Evolutionary conservation across 2,329 filamentous ascomycete genomes (phyloP), one percentile per base, ranked within the genome.

Genomic region (Gnomoniopsis smithogilvyi): DNA sequence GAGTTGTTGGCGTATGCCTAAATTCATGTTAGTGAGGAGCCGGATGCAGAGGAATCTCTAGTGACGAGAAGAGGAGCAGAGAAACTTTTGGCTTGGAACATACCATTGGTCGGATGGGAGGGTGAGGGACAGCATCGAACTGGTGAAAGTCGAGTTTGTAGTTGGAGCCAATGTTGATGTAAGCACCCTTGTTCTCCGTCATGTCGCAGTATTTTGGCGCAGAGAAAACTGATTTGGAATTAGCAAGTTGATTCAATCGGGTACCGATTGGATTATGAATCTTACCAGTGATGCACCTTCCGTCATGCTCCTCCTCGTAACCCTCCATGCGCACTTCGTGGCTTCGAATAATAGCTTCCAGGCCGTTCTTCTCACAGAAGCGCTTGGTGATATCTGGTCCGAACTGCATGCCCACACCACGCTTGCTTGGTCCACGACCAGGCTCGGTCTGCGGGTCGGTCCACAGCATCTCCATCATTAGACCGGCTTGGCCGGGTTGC

Each of bases 391-490:
- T 87, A 71, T 99, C 95, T 0, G 95, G 95, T 0, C 95, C 95
- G 68, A 99, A 99, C 72, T 98, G 93, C 76, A 98, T 84, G 54
- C 95, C 95, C 21, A 99, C 94, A 65, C 95, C 95, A 71, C 95
- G 86, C 81, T 99, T 99, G 80, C 92, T 96, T 48, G 95, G 95
- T 10, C 93, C 92, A 66, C 95, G 87, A 54, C 95, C 95, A 30
- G 90, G 87, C 66, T 87, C 82, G 0, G 90, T 83, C 73, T 99
- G 95, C 2, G 95, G 95, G 71, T 99, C 95, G 1, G 95, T 98
- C 95, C 95, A 99, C 50, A 99, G 84, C 95, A 99, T 99, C 76
- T 99, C 95, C 95, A 99, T 99, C 95, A 99, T 99, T 67, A 99
- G 78, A 15, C 95, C 95, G 51, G 90, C 79, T 73, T 99, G 95